Percentiles rank a stretch among this genome's conserved stretches.
Evolutionary conservation across 768 basidiomycete genomes (phyloP).

Genomic region (Suillus tomentosus): DNA sequence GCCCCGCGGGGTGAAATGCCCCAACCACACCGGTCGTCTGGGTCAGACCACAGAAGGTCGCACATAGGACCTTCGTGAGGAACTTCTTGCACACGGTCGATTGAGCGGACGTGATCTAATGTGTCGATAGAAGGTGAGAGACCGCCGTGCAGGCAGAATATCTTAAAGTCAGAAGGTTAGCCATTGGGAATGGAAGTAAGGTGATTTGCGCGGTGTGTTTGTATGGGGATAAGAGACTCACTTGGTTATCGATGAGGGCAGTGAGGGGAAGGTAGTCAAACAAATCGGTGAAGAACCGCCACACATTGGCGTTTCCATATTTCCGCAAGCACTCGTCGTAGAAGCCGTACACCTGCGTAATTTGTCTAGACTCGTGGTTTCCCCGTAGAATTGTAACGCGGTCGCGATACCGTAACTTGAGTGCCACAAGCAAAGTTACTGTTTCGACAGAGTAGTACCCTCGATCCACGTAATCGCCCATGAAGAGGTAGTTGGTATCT

Average conservation of each 20-base stretch:
- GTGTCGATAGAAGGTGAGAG: slow-evolving; percentile 99
- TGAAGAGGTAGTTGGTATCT: slow-evolving; percentile 99
- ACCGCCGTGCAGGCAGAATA: slow-evolving; percentile 98
- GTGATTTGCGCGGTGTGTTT: neutral
- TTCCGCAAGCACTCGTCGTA: slow-evolving; percentile 99
- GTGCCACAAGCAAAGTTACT: slow-evolving; percentile 93
- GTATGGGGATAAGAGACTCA: slow-evolving; percentile 45
- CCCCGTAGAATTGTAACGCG: slow-evolving; percentile 97
- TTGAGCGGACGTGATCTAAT: slow-evolving; percentile 97
- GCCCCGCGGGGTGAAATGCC: slow-evolving; percentile 98
- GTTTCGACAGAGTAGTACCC: slow-evolving; percentile 99
- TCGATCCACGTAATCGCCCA: slow-evolving; percentile 99
- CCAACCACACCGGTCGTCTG: slow-evolving; percentile 99
- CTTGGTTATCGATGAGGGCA: slow-evolving; percentile 98
- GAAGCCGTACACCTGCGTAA: slow-evolving; percentile 99
- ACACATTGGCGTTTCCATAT: slow-evolving; percentile 99
- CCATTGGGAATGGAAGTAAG: slow-evolving; percentile 4
- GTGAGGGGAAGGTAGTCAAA: slow-evolving; percentile 98
- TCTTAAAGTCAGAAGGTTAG: slow-evolving; percentile 48
- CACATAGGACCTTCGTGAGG: slow-evolving; percentile 99
- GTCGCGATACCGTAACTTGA: slow-evolving; percentile 97
- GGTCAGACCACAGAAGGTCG: slow-evolving; percentile 98
- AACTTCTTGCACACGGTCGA: slow-evolving; percentile 98
- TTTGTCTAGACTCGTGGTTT: slow-evolving; percentile 98
- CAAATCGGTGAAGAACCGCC: slow-evolving; percentile 98